A percentile compares a stretch with the other conserved stretches of the same genome.
Evolutionary conservation across 2,329 filamentous ascomycete species (phyloP).

Genomic region (Ceratocystis harringtonii): DNA sequence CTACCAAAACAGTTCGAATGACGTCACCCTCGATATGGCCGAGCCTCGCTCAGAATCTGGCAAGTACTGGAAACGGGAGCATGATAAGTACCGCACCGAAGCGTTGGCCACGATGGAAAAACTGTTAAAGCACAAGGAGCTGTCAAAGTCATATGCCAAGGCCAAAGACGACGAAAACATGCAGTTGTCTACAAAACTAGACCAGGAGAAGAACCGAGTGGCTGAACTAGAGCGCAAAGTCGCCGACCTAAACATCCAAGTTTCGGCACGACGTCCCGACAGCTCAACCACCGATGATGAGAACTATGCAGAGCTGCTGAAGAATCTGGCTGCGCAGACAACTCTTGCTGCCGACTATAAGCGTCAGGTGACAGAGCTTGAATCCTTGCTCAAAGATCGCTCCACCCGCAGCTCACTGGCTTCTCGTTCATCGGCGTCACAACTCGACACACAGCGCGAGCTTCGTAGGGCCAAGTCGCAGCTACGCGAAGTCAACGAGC

Average conservation of each 20-base stretch:
- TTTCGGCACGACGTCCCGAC: not conserved
- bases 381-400: slow-evolving; percentile 32
- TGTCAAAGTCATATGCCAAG: slow-evolving; percentile 64
- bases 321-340: slow-evolving; percentile 43
- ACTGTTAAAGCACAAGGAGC: slow-evolving; percentile 62
- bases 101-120: slow-evolving; percentile 62
- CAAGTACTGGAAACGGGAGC: slow-evolving; percentile 67
- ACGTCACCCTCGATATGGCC: slow-evolving; percentile 55
- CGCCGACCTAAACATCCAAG: slow-evolving; percentile 37
- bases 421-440: slow-evolving; percentile 35
- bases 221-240: slow-evolving; percentile 48
- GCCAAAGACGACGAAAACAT: slow-evolving; percentile 60
- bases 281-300: slow-evolving; percentile 23
- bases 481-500: slow-evolving; percentile 34
- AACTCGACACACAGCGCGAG: slow-evolving; percentile 40
- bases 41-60: slow-evolving; percentile 62
- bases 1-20: slow-evolving; percentile 33
- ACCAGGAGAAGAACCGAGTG: slow-evolving; percentile 52
- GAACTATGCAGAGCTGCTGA: slow-evolving; percentile 34
- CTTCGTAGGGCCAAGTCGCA: slow-evolving; percentile 40
- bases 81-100: slow-evolving; percentile 56
- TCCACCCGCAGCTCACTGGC: slow-evolving; percentile 29
- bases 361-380: slow-evolving; percentile 43
- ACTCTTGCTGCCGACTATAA: slow-evolving; percentile 43
- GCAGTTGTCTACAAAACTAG: slow-evolving; percentile 48